Evolutionary conservation across 2,329 filamentous ascomycete species (phyloP), one percentile per base, ranked within the genome.

Genomic region (Xylaria sp.): DNA sequence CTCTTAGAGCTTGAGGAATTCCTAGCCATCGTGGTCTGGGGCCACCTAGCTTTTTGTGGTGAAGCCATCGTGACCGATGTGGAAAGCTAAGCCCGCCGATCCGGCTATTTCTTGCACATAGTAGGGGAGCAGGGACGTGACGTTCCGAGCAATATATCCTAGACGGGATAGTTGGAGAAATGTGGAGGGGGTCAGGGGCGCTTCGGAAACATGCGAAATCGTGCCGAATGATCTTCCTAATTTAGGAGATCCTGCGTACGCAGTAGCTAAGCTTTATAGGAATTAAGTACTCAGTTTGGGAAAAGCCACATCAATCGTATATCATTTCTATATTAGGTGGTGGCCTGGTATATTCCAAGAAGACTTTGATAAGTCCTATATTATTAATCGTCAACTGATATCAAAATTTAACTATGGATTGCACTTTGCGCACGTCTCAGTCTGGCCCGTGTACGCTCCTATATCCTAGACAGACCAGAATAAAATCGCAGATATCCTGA

Each of bases 141-240:
- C 34, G 71, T 66, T 76, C 75, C 75, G 75, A 71, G 69, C 54
- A 74, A 70, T 73, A 62, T 74, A 75, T 72, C 46, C 62, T 54
- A 65, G 69, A 71, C 72, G 46, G 66, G 54, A 51, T 54, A 54
- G 62, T 71, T 71, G 57, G 70, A 60, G 68, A 66, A 70, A 65
- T 71, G 66, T 65, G 73, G 73, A 70, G 68, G 69, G 67, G n/a
- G 32, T 25, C 34, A 62, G 65, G 71, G 61, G 60, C 63, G 50
- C 58, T 71, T 65, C 72, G 72, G 72, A 71, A 72, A 65, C 66
- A 68, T 73, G 52, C 54, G 59, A 55, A 66, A 69, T 69, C 66
- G 65, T 65, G 48, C 73, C 73, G 70, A 68, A 59, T n/a, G 63
- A 65, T 58, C 34, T 23, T 54, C 39, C 66, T 52, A 3, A 58